phyloP scores from a whole-genome alignment of 2,329 filamentous ascomycete species.

The Sclerotiophoma versabilis region DNA sequence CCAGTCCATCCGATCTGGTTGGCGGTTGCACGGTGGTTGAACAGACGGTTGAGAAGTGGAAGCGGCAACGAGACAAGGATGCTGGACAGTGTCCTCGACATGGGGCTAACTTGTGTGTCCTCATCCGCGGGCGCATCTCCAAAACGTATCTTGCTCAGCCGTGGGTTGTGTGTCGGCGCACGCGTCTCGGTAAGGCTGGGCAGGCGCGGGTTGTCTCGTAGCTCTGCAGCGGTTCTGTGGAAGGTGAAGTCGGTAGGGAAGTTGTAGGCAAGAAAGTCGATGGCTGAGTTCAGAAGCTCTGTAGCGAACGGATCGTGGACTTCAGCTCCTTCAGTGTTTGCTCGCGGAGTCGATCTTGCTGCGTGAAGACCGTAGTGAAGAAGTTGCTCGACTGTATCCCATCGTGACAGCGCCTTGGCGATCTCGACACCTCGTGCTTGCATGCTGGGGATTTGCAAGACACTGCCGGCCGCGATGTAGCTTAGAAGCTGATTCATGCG shows the following conservation, averaged over 20 bases:
- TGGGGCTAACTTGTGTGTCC: slow-evolving; percentile 46
- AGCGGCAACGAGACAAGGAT: slow-evolving; percentile 75
- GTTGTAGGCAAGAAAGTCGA: slow-evolving; percentile 66
- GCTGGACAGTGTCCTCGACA: slow-evolving; percentile 66
- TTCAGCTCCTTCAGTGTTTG: slow-evolving; percentile 22
- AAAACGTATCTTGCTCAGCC: slow-evolving; percentile 72
- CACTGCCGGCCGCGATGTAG: slow-evolving; percentile 68
- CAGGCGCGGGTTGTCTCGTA: slow-evolving; percentile 57
- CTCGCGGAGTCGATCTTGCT: slow-evolving; percentile 33
- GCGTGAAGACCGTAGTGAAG: slow-evolving; percentile 66
- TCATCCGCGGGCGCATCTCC: slow-evolving; percentile 66
- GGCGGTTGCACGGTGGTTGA: slow-evolving; percentile 67
- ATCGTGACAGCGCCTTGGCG: slow-evolving; percentile 64
- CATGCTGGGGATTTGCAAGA: slow-evolving; percentile 64
- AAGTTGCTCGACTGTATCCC: slow-evolving; percentile 68
- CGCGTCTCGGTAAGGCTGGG: slow-evolving; percentile 49
- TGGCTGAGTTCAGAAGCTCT: slow-evolving; percentile 61
- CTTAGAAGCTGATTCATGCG: slow-evolving; percentile 57
- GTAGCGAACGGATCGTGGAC: slow-evolving; percentile 63
- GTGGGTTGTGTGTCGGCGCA: slow-evolving; percentile 55
- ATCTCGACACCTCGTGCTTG: slow-evolving; percentile 66
- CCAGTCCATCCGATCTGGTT: slow-evolving; percentile 50
- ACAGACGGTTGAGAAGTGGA: slow-evolving; percentile 67
- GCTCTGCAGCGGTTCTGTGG: slow-evolving; percentile 58
- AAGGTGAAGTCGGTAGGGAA: slow-evolving; percentile 68